phyloP scores from a whole-genome alignment of 306 rosid genomes.

The Cucurbita pepo region DNA sequence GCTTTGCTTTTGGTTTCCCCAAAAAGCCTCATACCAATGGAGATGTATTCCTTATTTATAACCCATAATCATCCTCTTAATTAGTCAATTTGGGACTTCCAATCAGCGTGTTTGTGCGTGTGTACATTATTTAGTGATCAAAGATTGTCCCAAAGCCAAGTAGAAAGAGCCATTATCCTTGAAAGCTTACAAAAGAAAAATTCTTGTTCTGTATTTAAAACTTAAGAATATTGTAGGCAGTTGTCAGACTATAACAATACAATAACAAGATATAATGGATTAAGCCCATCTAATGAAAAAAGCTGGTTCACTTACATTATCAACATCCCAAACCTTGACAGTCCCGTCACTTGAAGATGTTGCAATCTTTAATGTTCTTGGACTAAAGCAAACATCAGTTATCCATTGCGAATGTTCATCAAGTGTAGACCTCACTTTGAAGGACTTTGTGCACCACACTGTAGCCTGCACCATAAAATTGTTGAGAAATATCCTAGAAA shows the following conservation, averaged over 20 bases:
- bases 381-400: slow-evolving; percentile 68
- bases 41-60: no score
- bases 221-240: neutral
- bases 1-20: no score
- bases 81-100: no score
- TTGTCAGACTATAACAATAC: neutral
- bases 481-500: slow-evolving; percentile 1
- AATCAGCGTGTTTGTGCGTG: no score
- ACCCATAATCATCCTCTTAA: no score
- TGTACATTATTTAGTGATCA: no score
- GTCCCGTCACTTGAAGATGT: slow-evolving; percentile 82
- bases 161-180: neutral
- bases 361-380: slow-evolving; percentile 42
- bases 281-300: slow-evolving; percentile 5
- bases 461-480: slow-evolving; percentile 37
- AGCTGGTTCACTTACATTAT: slow-evolving; percentile 36
- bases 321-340: slow-evolving; percentile 72
- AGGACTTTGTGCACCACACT: slow-evolving; percentile 62
- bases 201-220: neutral
- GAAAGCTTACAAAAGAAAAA: neutral
- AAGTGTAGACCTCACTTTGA: slow-evolving; percentile 33
- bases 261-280: neutral
- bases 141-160: neutral
- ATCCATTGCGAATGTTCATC: slow-evolving; percentile 66
- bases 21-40: no score